Percentiles rank a stretch among this genome's conserved stretches.
Conservation (phyloP, 108 stramenopile genomes). For the Nitzschia sp. region DNA sequence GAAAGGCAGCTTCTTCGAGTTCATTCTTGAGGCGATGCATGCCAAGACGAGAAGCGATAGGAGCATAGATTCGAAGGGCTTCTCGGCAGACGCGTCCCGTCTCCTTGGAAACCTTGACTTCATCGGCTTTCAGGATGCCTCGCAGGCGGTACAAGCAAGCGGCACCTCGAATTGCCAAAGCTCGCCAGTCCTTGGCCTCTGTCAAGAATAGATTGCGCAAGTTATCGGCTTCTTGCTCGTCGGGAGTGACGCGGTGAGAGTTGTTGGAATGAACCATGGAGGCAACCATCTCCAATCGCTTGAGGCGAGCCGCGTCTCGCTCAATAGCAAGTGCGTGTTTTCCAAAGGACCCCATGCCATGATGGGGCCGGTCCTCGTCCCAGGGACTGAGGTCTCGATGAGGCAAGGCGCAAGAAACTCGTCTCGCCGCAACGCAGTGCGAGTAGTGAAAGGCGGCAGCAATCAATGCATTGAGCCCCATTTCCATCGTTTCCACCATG, state of each 20-base stretch:
- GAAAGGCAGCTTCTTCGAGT: conserved; percentile 85
- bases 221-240: conserved; percentile 49
- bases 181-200: conserved; percentile 81
- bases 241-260: conserved; percentile 17
- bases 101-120: conserved; percentile 37
- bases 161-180: conserved; percentile 79
- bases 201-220: conserved; percentile 59
- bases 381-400: background rate
- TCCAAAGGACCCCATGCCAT: conserved; percentile 42
- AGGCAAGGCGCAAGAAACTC: background rate
- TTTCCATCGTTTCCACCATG: conserved; percentile 76
- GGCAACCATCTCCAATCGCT: conserved; percentile 67
- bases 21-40: conserved; percentile 88
- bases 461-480: conserved; percentile 63
- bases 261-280: conserved; percentile 18
- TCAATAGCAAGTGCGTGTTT: conserved; percentile 59
- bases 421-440: conserved; percentile 44
- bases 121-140: conserved; percentile 38
- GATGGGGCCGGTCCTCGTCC: conserved; percentile 16
- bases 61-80: conserved; percentile 82
- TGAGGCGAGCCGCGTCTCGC: conserved; percentile 67
- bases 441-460: conserved; percentile 76
- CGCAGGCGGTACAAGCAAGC: conserved; percentile 74
- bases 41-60: conserved; percentile 75
- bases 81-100: conserved; percentile 60